Evolutionary conservation across 225 moss, liverwort and hornwort species (phyloP).

Genomic region (Straminergon stramineum): DNA sequence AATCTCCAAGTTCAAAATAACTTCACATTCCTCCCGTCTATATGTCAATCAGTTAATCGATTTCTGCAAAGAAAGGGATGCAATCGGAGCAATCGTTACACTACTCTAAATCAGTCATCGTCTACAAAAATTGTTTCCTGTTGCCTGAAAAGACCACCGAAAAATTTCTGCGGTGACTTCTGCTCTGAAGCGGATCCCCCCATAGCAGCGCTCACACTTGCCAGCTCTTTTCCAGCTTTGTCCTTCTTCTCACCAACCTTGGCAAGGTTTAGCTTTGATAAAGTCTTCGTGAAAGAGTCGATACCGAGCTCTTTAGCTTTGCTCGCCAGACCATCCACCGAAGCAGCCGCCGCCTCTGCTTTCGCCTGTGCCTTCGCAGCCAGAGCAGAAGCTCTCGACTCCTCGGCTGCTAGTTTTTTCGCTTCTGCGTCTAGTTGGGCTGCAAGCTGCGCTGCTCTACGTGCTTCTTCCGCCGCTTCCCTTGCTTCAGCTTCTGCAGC

Average conservation of each 20-base stretch:
- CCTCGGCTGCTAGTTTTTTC: constrained; percentile 62
- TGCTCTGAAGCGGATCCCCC: constrained; percentile 10
- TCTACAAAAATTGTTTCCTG: constrained; percentile 48
- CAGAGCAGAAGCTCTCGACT: constrained; percentile 49
- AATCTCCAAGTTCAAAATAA: not conserved
- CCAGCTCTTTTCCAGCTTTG: constrained; percentile 8
- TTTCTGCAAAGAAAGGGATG: not conserved
- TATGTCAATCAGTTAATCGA: not conserved
- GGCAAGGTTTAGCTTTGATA: not conserved
- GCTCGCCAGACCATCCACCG: constrained; percentile 60
- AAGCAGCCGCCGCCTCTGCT: constrained; percentile 76
- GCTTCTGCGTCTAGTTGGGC: constrained; percentile 72
- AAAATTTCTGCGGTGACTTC: constrained; percentile 13
- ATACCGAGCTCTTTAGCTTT: constrained; percentile 78
- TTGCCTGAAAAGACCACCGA: constrained; percentile 31
- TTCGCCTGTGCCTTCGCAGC: constrained; percentile 81
- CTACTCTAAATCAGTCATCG: constrained; percentile 21
- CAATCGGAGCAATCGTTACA: not conserved
- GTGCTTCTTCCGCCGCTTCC: constrained; percentile 53
- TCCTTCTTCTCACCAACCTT: constrained; percentile 12
- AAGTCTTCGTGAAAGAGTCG: constrained; percentile 9
- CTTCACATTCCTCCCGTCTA: not conserved
- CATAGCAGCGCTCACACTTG: constrained; percentile 4
- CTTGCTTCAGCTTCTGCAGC: constrained; percentile 54
- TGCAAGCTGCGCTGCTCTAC: constrained; percentile 58